Evolutionary conservation across 495 filamentous ascomycete genomes (phyloP).

Genomic region (Cudoniella acicularis): DNA sequence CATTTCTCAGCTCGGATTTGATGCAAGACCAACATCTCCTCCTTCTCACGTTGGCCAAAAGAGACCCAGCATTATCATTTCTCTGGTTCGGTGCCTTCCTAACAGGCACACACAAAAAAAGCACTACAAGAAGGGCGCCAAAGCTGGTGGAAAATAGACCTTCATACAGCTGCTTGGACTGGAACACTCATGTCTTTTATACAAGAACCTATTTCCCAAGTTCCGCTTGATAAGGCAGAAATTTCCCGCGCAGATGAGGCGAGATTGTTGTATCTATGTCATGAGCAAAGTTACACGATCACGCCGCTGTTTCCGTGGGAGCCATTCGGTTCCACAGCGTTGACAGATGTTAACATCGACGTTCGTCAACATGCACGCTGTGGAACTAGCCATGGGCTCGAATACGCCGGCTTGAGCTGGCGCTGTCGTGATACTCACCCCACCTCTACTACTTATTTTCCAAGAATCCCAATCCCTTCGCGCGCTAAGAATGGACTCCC

Average conservation of each 20-base stretch:
- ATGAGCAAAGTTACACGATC: constrained; percentile 16
- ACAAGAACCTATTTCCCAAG: constrained; percentile 14
- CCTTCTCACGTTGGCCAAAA: constrained; percentile 13
- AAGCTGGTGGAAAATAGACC: constrained; percentile 23
- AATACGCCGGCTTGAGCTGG: constrained; percentile 19
- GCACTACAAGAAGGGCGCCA: constrained; percentile 3
- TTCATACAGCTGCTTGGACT: constrained; percentile 21
- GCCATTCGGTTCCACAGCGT: constrained; percentile 19
- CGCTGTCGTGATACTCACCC: constrained; percentile 7
- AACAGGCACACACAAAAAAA: constrained; percentile 1
- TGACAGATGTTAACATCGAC: constrained; percentile 18
- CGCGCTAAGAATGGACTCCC: constrained; percentile 16
- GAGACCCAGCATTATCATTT: constrained; percentile 16
- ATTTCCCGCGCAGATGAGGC: constrained; percentile 22
- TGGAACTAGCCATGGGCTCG: constrained; percentile 14
- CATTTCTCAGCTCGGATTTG: constrained; percentile 21
- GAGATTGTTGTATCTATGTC: constrained; percentile 20
- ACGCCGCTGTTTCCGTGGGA: constrained; percentile 21
- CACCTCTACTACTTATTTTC: background rate
- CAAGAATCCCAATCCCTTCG: constrained; percentile 14
- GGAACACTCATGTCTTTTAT: constrained; percentile 25
- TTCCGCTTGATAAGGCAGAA: constrained; percentile 10
- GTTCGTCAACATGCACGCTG: constrained; percentile 21
- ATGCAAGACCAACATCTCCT: constrained; percentile 13
- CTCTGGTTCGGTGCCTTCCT: constrained; percentile 22